A percentile compares a stretch with the other conserved stretches of the same genome.
Evolutionary conservation across 768 basidiomycete species (phyloP).

Genomic region (Multifurca ochricompacta): DNA sequence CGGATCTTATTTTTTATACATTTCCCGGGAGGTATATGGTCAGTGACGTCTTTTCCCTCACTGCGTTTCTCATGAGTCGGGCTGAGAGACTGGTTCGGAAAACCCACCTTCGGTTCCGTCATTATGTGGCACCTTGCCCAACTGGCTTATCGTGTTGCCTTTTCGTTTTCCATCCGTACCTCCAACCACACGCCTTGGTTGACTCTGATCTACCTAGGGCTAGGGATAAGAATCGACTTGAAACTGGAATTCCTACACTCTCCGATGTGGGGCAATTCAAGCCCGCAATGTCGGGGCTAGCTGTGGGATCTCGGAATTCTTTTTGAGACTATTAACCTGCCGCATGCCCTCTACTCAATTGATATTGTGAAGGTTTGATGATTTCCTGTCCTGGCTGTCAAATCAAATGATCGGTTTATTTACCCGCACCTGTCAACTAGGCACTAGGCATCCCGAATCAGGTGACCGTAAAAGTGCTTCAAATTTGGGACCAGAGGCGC

Average conservation of each 20-base stretch:
- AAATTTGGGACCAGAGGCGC: background rate
- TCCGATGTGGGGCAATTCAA: background rate
- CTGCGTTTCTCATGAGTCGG: background rate
- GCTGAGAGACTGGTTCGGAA: background rate
- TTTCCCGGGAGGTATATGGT: background rate
- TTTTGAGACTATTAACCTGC: background rate
- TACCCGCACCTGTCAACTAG: background rate
- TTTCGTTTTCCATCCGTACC: background rate
- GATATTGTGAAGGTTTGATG: background rate
- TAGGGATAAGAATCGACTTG: background rate
- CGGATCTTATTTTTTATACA: background rate
- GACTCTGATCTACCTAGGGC: background rate
- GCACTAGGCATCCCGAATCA: background rate
- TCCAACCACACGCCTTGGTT: background rate
- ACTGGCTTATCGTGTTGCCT: no score
- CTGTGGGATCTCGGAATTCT: background rate
- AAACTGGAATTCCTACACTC: background rate
- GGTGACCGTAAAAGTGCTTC: conserved; percentile 1
- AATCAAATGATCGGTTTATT: background rate
- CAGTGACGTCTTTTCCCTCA: background rate
- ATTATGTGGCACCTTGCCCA: no score
- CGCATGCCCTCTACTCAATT: background rate
- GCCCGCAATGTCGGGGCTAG: background rate
- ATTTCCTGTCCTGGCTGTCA: background rate
- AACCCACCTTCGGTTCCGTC: background rate